Conservation (phyloP, 192 early-diverging fungal genomes). For the Spizellomyces punctatus region DNA sequence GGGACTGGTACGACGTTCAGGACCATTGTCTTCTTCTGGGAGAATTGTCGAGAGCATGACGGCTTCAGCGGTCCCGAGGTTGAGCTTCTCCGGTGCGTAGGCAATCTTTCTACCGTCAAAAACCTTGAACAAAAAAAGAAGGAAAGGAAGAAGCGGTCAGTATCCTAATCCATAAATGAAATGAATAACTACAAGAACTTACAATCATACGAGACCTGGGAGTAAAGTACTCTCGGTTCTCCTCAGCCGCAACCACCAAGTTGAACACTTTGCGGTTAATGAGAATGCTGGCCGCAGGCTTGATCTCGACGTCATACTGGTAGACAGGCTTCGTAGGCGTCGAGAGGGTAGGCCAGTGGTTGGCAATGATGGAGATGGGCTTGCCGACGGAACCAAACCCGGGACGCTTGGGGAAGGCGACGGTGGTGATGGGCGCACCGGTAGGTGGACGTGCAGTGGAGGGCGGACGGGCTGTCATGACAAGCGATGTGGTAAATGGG, state of each 20-base stretch:
- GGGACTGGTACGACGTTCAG: neutral
- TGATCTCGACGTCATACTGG: conserved; percentile 40
- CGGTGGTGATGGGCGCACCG: no score
- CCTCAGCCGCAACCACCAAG: neutral
- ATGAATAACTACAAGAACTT: neutral
- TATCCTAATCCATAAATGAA: no score
- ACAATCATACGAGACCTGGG: no score
- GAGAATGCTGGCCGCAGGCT: conserved; percentile 1
- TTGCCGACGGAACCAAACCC: conserved; percentile 29
- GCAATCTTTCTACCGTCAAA: conserved; percentile 35
- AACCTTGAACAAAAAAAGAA: conserved; percentile 4
- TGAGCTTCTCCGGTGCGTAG: conserved; percentile 24
- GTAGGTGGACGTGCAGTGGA: no score
- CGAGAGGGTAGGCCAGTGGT: conserved; percentile 25
- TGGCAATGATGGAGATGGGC: conserved; percentile 24
- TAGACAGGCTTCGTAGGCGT: conserved; percentile 23
- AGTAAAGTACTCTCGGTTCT: neutral
- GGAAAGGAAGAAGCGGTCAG: neutral
- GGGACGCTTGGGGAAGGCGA: conserved; percentile 37
- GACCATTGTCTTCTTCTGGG: conserved; percentile 23
- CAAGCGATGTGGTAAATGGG: no score
- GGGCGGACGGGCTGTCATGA: no score
- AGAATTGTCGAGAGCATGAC: neutral
- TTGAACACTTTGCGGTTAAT: conserved; percentile 31
- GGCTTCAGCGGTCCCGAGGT: conserved; percentile 15